These are phyloP conservation scores for Leccinum obscurum DNA, from an alignment of 768 basidiomycete genomes.

Conservation along the genomic window DNA sequence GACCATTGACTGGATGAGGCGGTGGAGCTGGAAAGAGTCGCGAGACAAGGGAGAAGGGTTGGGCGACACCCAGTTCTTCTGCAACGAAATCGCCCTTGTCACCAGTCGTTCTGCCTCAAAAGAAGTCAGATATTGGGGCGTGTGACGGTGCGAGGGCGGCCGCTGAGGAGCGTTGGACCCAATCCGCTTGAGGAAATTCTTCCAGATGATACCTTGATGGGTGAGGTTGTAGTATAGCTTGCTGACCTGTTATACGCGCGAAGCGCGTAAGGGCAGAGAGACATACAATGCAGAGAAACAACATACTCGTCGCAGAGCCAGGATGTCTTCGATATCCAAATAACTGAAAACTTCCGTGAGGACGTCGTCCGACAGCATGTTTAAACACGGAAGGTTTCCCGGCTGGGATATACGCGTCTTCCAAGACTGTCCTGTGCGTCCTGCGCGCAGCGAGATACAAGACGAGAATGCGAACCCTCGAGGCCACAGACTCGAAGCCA, in stretches of 20 bases:
- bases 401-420: conserved; percentile 23
- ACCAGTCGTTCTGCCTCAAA: conserved; percentile 57
- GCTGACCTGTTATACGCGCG: conserved; percentile 44
- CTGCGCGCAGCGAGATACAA: conserved; percentile 14
- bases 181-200: conserved; percentile 55
- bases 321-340: conserved; percentile 39
- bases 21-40: conserved; percentile 28
- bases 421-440: conserved; percentile 25
- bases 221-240: conserved; percentile 61
- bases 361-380: conserved; percentile 38
- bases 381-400: conserved; percentile 30
- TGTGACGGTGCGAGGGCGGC: conserved; percentile 56
- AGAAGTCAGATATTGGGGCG: conserved; percentile 31
- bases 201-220: conserved; percentile 70
- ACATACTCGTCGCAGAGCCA: conserved; percentile 39
- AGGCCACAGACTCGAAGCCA: conserved; percentile 28
- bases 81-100: conserved; percentile 56
- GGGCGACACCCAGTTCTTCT: conserved; percentile 55
- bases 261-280: not conserved
- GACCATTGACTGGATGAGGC: conserved; percentile 52
- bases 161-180: conserved; percentile 59
- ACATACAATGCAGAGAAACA: not conserved
- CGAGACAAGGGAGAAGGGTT: conserved; percentile 35
- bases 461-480: conserved; percentile 21
- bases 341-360: conserved; percentile 39